These are phyloP conservation scores for Wickerhamomyces mucosus DNA, from an alignment of 805 yeast species.

Conservation along the genomic window DNA sequence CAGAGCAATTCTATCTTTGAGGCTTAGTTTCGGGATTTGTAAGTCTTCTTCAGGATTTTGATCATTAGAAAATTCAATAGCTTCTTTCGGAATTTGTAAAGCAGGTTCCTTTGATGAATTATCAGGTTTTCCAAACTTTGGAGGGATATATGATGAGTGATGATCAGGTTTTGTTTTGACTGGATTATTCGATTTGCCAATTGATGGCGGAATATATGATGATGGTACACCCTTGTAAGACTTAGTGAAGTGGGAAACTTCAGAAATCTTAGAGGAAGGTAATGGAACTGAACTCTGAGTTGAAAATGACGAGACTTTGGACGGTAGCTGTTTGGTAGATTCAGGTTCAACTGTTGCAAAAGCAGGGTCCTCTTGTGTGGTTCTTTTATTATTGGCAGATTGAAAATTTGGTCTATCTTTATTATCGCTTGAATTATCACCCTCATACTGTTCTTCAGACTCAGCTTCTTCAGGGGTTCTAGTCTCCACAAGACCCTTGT, in stretches of 20 bases:
- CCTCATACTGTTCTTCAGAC: conserved; percentile 3
- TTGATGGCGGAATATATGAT: conserved; percentile 20
- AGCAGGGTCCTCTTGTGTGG: no score
- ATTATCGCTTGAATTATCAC: no score
- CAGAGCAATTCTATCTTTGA: conserved; percentile 79
- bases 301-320: conserved; percentile 5
- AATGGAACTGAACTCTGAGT: conserved; percentile 6
- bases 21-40: conserved; percentile 65
- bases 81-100: conserved; percentile 22
- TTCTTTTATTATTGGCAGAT: no score
- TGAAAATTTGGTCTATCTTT: no score
- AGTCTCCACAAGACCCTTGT: conserved; percentile 13
- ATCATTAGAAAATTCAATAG: conserved; percentile 16
- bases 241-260: conserved; percentile 7
- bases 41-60: conserved; percentile 30
- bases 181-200: conserved; percentile 9
- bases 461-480: not conserved
- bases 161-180: conserved; percentile 4
- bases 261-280: conserved; percentile 8
- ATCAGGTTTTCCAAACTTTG: conserved; percentile 13
- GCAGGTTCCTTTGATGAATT: conserved; percentile 6
- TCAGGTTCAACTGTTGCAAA: no score
- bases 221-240: conserved; percentile 19
- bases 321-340: not conserved
- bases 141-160: conserved; percentile 21